phyloP scores from a whole-genome alignment of 371 early-diverging fungal genomes.

The Mucor saturninus region DNA sequence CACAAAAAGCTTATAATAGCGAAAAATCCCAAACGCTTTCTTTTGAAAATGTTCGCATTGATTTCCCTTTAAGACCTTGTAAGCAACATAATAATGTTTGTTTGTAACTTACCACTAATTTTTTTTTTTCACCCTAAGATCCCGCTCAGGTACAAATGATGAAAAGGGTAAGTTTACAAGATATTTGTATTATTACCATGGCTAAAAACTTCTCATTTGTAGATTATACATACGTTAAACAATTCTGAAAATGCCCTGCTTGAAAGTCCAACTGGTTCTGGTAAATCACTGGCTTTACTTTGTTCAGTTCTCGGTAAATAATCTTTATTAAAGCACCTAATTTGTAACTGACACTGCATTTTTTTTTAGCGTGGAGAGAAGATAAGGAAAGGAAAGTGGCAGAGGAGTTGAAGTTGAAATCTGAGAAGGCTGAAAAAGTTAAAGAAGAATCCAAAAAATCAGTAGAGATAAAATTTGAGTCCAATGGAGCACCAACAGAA shows the following conservation, averaged over 20 bases:
- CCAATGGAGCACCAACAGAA: too few species aligned
- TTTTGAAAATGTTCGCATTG: slow-evolving; percentile 47
- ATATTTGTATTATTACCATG: not conserved
- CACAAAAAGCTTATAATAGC: not conserved
- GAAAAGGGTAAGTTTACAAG: slow-evolving; percentile 14
- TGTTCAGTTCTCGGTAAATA: slow-evolving; percentile 55
- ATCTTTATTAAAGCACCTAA: not conserved
- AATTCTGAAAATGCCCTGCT: slow-evolving; percentile 55
- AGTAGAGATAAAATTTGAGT: not conserved
- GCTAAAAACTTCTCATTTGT: not conserved
- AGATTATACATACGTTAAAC: slow-evolving; percentile 61
- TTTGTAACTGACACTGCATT: not conserved
- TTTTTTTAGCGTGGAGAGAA: slow-evolving; percentile 31
- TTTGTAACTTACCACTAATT: too few species aligned
- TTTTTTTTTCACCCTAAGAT: slow-evolving; percentile 29
- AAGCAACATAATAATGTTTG: slow-evolving; percentile 8
- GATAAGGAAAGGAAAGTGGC: slow-evolving; percentile 21
- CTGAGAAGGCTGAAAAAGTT: not conserved
- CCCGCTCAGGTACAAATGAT: slow-evolving; percentile 66
- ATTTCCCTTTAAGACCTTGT: slow-evolving; percentile 63
- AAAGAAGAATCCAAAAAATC: not conserved
- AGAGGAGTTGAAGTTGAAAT: not conserved
- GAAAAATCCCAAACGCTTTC: slow-evolving; percentile 19
- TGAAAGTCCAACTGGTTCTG: slow-evolving; percentile 69
- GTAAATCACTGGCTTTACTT: slow-evolving; percentile 61